Conservation (phyloP, 2,329 filamentous ascomycete genomes). For the Aphanoascus verrucosus region DNA sequence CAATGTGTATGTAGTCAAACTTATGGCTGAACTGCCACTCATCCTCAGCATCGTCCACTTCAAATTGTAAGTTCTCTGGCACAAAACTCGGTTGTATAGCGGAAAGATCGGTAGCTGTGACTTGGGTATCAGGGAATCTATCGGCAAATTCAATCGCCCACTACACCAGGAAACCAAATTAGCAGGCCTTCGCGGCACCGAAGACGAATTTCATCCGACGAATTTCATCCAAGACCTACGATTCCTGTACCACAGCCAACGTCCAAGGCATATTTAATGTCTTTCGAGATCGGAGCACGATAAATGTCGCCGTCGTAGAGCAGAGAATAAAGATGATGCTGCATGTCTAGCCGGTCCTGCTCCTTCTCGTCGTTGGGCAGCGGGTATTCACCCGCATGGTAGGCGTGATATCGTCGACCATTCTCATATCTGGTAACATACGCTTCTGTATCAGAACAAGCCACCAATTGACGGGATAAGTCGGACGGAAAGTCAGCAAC, state of each 20-base stretch:
- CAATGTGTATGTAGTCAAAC: constrained; percentile 34
- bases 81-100: constrained; percentile 22
- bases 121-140: constrained; percentile 5
- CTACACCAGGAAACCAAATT: neutral
- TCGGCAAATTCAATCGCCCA: constrained; percentile 15
- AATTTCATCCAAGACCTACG: constrained; percentile 17
- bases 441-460: neutral
- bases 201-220: neutral
- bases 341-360: constrained; percentile 33
- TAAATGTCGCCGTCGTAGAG: constrained; percentile 29
- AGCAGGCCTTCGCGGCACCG: neutral
- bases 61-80: constrained; percentile 42
- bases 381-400: constrained; percentile 35
- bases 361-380: constrained; percentile 38
- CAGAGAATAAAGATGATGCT: constrained; percentile 33
- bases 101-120: constrained; percentile 14
- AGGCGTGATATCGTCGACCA: constrained; percentile 36
- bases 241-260: constrained; percentile 42
- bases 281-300: constrained; percentile 29
- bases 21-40: constrained; percentile 30
- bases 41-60: constrained; percentile 36
- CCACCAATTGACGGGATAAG: neutral
- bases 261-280: constrained; percentile 32
- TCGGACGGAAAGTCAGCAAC: neutral
- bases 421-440: constrained; percentile 32